phyloP scores from a whole-genome alignment of 2,329 filamentous ascomycete species.

The Arthrocladium fulminans region DNA sequence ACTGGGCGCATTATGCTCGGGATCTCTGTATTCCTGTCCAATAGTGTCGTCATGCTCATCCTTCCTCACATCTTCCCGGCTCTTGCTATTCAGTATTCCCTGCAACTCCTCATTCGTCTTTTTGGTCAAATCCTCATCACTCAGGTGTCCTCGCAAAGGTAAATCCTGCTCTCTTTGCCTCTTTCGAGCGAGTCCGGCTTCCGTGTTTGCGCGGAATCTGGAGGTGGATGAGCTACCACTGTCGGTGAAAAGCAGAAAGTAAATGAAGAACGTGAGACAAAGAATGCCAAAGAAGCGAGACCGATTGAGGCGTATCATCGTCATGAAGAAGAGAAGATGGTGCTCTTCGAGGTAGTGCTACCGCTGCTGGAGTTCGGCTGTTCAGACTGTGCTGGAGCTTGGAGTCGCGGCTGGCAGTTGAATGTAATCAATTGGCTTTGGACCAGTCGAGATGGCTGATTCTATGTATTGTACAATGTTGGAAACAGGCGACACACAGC shows the following conservation, averaged over 20 bases:
- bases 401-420: too few species aligned
- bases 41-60: not conserved
- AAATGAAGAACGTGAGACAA: conserved; percentile 15
- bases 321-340: not conserved
- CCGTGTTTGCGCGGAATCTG: conserved; percentile 20
- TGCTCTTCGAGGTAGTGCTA: not conserved
- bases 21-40: not conserved
- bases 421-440: too few species aligned
- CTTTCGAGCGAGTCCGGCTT: conserved; percentile 17
- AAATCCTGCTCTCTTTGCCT: conserved; percentile 1
- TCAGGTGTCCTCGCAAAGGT: conserved; percentile 16
- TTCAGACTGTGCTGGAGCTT: too few species aligned
- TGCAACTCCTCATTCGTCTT: conserved; percentile 20
- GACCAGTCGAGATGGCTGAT: too few species aligned
- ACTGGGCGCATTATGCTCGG: not conserved
- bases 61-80: conserved; percentile 3
- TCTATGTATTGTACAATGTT: too few species aligned
- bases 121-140: conserved; percentile 19
- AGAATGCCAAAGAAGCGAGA: conserved; percentile 13
- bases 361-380: not conserved
- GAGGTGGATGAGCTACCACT: conserved; percentile 7
- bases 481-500: too few species aligned
- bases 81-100: conserved; percentile 17
- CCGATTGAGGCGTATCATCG: conserved; percentile 1
- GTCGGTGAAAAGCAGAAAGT: conserved; percentile 20